Percentiles rank a stretch among this genome's conserved stretches.
These are phyloP conservation scores for Colletotrichum sp. DNA, from an alignment of 2,329 filamentous ascomycete species.

Conservation along the genomic window DNA sequence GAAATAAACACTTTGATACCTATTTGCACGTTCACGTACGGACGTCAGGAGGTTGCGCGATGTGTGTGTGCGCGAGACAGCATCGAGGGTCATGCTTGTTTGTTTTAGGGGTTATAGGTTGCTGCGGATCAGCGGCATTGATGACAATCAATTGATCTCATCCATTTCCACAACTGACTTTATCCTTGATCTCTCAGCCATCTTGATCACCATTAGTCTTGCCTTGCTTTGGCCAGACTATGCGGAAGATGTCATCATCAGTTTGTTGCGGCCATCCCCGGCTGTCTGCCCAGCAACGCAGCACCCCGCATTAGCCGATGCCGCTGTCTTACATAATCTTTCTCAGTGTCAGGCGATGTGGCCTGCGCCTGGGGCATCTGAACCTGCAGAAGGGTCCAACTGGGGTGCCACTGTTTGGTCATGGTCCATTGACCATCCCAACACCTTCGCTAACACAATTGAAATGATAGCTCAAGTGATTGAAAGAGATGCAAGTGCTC, in stretches of 20 bases:
- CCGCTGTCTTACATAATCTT: background rate
- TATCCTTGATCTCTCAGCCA: background rate
- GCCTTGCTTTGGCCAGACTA: background rate
- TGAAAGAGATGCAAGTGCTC: background rate
- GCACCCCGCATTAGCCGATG: background rate
- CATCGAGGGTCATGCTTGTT: background rate
- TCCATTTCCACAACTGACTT: fast-evolving
- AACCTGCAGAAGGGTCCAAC: background rate
- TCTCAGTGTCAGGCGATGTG: background rate
- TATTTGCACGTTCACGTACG: background rate
- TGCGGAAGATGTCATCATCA: background rate
- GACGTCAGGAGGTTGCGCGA: background rate
- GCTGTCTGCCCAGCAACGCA: slow-evolving; percentile 5
- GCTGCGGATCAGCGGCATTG: background rate
- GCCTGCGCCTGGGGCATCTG: background rate
- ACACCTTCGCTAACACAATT: background rate
- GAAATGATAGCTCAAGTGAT: background rate
- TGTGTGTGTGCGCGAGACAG: background rate
- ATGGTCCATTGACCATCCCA: background rate
- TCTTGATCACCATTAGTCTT: fast-evolving
- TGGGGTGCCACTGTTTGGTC: background rate
- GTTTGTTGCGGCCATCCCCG: background rate
- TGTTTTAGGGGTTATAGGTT: background rate
- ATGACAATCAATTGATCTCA: background rate
- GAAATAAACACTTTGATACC: slow-evolving; percentile 10